Percentiles rank a stretch among this genome's conserved stretches.
Conservation (phyloP, 2,329 filamentous ascomycete genomes). For the Trichoderma oligosporum region DNA sequence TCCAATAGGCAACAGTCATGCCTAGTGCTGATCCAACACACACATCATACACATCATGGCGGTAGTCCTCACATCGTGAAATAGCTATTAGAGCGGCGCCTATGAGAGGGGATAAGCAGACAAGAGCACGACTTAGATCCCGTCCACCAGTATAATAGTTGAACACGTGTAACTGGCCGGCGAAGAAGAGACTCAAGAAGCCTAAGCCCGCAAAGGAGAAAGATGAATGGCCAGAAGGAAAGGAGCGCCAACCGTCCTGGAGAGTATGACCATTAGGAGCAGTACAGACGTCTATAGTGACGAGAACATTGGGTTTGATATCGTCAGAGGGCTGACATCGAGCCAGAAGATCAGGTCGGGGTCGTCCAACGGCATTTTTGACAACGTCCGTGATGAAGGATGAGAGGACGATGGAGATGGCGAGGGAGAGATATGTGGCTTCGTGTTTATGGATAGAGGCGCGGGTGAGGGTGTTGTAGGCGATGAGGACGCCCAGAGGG, state of each 20-base stretch:
- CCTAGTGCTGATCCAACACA: constrained; percentile 59
- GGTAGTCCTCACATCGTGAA: constrained; percentile 65
- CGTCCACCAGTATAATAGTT: constrained; percentile 41
- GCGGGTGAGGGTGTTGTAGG: constrained; percentile 60
- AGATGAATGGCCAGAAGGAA: constrained; percentile 75
- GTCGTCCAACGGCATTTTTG: constrained; percentile 82
- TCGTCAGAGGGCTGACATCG: constrained; percentile 68
- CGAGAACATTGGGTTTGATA: constrained; percentile 50
- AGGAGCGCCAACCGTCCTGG: constrained; percentile 80
- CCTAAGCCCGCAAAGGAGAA: constrained; percentile 77
- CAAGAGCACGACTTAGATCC: constrained; percentile 53
- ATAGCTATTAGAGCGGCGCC: constrained; percentile 66
- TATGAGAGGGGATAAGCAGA: constrained; percentile 57
- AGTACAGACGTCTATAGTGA: constrained; percentile 69
- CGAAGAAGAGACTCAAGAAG: constrained; percentile 67
- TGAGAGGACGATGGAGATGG: constrained; percentile 71
- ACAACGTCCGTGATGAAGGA: constrained; percentile 83
- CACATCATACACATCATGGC: constrained; percentile 69
- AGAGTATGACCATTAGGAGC: constrained; percentile 64
- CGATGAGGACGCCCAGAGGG: constrained; percentile 63
- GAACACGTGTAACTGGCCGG: constrained; percentile 62
- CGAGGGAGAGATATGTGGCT: constrained; percentile 76
- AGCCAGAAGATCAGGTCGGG: constrained; percentile 60
- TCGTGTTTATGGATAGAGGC: constrained; percentile 76
- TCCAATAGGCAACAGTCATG: constrained; percentile 59